Percentiles rank a stretch among this genome's conserved stretches.
Evolutionary conservation across 306 rosid genomes (phyloP).

Genomic region (Dryas octopetala): DNA sequence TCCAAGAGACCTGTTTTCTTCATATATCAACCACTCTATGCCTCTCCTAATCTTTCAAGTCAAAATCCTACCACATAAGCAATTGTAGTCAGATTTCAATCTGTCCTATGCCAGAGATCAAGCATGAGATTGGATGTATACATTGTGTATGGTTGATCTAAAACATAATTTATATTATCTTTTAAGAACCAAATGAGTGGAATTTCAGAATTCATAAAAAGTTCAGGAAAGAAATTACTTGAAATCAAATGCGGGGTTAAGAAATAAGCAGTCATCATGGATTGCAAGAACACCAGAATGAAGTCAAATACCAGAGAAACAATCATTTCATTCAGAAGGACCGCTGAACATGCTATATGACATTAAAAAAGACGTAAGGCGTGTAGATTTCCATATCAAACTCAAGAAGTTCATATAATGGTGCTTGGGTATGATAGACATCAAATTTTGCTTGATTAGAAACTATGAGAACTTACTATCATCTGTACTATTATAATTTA

Average conservation of each 20-base stretch:
- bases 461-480: neutral
- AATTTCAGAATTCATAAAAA: neutral
- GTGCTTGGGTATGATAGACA: neutral
- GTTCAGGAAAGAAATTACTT: neutral
- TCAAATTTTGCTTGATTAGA: neutral
- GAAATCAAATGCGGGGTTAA: neutral
- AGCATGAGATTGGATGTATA: neutral
- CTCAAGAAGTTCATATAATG: conserved; percentile 1
- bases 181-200: neutral
- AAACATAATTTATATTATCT: neutral
- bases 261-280: neutral
- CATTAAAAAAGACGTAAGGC: neutral
- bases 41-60: neutral
- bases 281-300: neutral
- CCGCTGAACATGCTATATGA: neutral
- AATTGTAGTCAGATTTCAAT: neutral
- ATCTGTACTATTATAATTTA: neutral
- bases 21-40: neutral
- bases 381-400: conserved; percentile 1
- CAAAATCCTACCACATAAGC: neutral
- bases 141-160: neutral
- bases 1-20: neutral
- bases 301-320: neutral
- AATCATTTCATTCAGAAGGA: neutral
- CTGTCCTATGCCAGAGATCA: neutral